phyloP scores from a whole-genome alignment of 495 filamentous ascomycete species.

The Chaetomium cochliodes region DNA sequence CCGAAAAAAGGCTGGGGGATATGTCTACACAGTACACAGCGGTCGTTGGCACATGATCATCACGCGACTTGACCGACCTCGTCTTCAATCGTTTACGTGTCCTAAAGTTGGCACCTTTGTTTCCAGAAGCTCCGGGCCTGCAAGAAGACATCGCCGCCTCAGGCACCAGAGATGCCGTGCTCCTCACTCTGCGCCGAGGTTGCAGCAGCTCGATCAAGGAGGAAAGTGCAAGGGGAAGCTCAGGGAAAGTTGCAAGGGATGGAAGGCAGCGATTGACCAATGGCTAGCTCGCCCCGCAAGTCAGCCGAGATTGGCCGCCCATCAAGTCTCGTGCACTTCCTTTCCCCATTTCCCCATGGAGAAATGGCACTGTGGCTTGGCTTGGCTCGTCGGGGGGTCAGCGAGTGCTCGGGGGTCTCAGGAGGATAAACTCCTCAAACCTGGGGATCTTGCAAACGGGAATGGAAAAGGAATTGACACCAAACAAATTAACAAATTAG shows the following conservation, averaged over 20 bases:
- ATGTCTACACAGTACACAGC: no score
- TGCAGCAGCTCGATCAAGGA: background rate
- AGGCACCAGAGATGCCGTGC: no score
- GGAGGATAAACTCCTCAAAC: background rate
- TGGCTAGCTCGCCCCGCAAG: background rate
- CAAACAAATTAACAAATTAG: no score
- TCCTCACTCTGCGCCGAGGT: background rate
- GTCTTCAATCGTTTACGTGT: no score
- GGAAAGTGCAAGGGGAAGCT: slow-evolving; percentile 1
- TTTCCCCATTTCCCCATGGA: slow-evolving; percentile 5
- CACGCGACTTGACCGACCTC: no score
- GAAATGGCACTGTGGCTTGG: background rate
- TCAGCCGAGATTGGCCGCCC: slow-evolving; percentile 13
- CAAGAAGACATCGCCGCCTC: no score
- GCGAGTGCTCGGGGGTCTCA: background rate
- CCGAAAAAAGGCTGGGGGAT: no score
- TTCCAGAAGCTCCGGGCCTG: no score
- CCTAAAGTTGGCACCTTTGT: no score
- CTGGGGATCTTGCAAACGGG: background rate
- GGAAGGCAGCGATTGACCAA: slow-evolving; percentile 9
- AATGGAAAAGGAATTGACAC: background rate
- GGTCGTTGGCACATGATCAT: no score
- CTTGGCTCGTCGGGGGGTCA: background rate
- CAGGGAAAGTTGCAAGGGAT: background rate
- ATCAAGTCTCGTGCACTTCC: background rate